Evolutionary conservation across 2,329 filamentous ascomycete genomes (phyloP).

Genomic region (Trichoderma cornu-damae): DNA sequence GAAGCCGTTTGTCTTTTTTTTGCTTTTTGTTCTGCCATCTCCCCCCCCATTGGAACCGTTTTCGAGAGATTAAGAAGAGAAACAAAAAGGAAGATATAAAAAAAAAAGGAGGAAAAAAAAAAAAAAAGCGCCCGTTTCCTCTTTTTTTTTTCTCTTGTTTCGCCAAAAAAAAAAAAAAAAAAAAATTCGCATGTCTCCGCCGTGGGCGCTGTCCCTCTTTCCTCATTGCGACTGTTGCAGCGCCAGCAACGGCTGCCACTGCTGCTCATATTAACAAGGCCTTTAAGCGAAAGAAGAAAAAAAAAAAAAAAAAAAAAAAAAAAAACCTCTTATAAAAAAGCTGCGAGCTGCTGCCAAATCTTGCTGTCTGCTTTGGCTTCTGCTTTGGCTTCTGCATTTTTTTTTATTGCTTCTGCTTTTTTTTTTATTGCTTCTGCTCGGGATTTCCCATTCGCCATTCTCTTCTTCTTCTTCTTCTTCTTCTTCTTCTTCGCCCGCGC

Average conservation of each 20-base stretch:
- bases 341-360: not conserved
- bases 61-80: not conserved
- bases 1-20: not conserved
- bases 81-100: not conserved
- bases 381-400: not conserved
- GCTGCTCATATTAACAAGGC: not conserved
- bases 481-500: not conserved
- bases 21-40: too few species aligned
- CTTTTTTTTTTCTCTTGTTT: too few species aligned
- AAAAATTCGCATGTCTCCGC: not conserved
- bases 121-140: not conserved
- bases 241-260: not conserved
- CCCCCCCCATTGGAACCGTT: too few species aligned
- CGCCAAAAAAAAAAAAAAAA: too few species aligned
- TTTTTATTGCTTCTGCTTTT: not conserved
- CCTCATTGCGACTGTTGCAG: constrained; percentile 10
- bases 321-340: not conserved
- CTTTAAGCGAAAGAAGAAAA: not conserved
- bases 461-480: not conserved
- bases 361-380: too few species aligned
- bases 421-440: too few species aligned
- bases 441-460: not conserved
- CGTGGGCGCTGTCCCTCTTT: constrained; percentile 1
- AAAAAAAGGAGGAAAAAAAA: not conserved
- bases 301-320: too few species aligned